Conservation (phyloP, 441 rosid species). For the Euphorbia schlechtendalii region DNA sequence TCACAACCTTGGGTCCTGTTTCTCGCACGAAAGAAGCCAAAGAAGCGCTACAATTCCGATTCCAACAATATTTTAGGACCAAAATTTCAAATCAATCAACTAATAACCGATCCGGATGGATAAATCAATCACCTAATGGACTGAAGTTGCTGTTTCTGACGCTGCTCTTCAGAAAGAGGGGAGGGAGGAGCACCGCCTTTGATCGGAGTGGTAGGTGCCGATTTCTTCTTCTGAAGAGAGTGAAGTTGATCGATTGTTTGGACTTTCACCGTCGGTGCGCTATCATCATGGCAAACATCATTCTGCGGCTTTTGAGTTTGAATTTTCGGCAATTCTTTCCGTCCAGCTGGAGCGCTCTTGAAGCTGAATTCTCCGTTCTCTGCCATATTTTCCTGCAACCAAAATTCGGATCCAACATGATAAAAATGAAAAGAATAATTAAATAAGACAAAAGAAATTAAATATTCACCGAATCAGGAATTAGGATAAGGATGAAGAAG, state of each 20-base stretch:
- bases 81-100: too few relatives aligned
- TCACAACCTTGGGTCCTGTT: conserved; percentile 72
- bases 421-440: background rate
- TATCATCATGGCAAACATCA: conserved; percentile 61
- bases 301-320: conserved; percentile 37
- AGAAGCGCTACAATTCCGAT: conserved; percentile 35
- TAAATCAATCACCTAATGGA: too few relatives aligned
- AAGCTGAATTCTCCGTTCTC: conserved; percentile 29
- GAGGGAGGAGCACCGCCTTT: background rate
- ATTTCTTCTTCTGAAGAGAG: conserved; percentile 64
- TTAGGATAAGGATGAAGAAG: background rate
- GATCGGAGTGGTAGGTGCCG: conserved; percentile 68
- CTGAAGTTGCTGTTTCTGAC: too few relatives aligned
- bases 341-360: conserved; percentile 11
- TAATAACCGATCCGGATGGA: too few relatives aligned
- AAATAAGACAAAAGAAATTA: background rate
- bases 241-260: conserved; percentile 78
- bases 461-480: background rate
- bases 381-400: conserved; percentile 13
- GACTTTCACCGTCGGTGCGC: conserved; percentile 58
- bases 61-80: too few relatives aligned
- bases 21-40: conserved; percentile 84
- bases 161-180: too few relatives aligned
- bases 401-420: too few relatives aligned
- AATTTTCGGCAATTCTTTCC: conserved; percentile 44